phyloP scores from a whole-genome alignment of 345 rosid species.

The Euphorbia lathyris region DNA sequence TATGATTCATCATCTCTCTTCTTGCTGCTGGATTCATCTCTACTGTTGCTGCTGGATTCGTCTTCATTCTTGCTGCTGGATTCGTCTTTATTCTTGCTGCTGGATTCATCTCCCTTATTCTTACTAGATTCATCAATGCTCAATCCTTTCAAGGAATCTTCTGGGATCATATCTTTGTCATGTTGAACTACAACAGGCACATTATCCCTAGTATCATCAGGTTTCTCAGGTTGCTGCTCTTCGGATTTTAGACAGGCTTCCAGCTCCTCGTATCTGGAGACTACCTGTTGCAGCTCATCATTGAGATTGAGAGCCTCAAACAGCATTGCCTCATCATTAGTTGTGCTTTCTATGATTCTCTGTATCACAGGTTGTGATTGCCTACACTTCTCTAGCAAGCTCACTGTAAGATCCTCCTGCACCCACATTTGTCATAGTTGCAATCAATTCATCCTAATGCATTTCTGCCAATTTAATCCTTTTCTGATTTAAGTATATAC shows the following conservation, averaged over 20 bases:
- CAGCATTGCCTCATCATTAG: conserved; percentile 63
- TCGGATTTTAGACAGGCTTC: conserved; percentile 28
- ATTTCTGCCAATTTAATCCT: not conserved
- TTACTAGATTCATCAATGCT: conserved; percentile 17
- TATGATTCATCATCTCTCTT: conserved; percentile 12
- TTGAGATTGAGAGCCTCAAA: conserved; percentile 77
- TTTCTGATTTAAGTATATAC: not conserved
- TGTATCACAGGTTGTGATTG: conserved; percentile 62
- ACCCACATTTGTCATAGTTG: conserved; percentile 18
- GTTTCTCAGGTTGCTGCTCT: conserved; percentile 21
- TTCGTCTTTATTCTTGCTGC: conserved; percentile 12
- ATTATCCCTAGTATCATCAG: not conserved
- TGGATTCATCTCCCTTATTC: conserved; percentile 8
- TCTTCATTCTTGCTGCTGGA: not conserved
- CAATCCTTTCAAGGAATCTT: conserved; percentile 14
- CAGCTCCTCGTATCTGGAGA: conserved; percentile 41
- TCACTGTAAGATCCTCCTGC: conserved; percentile 64
- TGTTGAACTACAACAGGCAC: not conserved
- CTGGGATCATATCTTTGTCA: conserved; percentile 6
- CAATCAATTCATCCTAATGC: not conserved
- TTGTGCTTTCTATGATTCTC: conserved; percentile 68
- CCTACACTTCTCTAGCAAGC: conserved; percentile 77
- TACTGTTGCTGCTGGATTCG: conserved; percentile 13
- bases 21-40: conserved; percentile 15
- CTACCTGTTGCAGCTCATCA: conserved; percentile 63